Evolutionary conservation across 495 filamentous ascomycete genomes (phyloP), one percentile per base, ranked within the genome.

Genomic region (Patellaria atrata): DNA sequence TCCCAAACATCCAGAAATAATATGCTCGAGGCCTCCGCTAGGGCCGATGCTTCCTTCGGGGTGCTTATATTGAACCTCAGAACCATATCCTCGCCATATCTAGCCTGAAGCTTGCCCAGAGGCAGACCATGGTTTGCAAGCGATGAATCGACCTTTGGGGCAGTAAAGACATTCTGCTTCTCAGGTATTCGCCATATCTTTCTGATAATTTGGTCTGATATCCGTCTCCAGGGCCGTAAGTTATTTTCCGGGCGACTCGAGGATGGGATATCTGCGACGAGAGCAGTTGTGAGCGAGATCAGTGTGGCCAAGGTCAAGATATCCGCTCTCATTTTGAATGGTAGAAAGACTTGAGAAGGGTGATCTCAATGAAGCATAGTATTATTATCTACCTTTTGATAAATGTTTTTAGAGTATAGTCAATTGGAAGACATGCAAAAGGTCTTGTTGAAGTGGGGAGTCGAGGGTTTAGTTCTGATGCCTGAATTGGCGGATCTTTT

Each of bases 1-100:
- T 77, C 76, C 89, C 89, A 97, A 3, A 94, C 73, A 53, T 97
- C 89, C 5, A 96, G 57, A 41, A 85, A 72, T 20, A 94, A 67
- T 24, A 76, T 71, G 28, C 79, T 68, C 6, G 77, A 61, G 11
- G 83, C 89, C 37, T 77, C 65, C 8, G 76, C 70, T 38, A 97
- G 60, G 2, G 77, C 75, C 27, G 60, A 59, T 33, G 81, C 79
- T 45, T 97, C 81, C 17, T 74, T 66, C 8, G 62, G 48, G 28
- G 70, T 71, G 36, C 65, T 73, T 38, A 93, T 57, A 49, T 80
- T 82, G 66, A 94, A 94, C 11, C 89, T 75, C 23, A 94, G 60
- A 10, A 97, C 87, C 11, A 94, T 64, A 52, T 94, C 78, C 27
- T 75, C 69, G 28, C 71, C 74, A 53, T 94, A 94, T 39, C 73